Evolutionary conservation across 768 basidiomycete genomes (phyloP).

Genomic region (Butyriboletus loyo): DNA sequence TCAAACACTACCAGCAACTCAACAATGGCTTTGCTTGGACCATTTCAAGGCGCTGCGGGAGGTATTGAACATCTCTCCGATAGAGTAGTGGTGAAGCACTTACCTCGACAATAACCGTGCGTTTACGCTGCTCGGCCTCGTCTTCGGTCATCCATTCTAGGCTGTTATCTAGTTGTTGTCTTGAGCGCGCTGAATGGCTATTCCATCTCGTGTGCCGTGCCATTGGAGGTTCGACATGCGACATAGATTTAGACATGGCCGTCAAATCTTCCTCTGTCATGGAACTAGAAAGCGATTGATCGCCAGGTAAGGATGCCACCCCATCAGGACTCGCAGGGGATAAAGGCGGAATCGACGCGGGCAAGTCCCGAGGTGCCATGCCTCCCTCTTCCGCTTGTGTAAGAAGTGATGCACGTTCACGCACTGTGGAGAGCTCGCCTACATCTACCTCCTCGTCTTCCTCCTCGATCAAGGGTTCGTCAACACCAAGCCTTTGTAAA

Average conservation of each 20-base stretch:
- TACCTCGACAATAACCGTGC: slow-evolving; percentile 72
- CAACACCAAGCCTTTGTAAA: slow-evolving; percentile 66
- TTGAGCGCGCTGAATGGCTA: slow-evolving; percentile 27
- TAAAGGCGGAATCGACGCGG: slow-evolving; percentile 46
- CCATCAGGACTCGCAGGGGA: slow-evolving; percentile 54
- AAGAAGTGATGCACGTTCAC: slow-evolving; percentile 12
- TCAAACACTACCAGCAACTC: slow-evolving; percentile 58
- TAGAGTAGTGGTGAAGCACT: slow-evolving; percentile 11
- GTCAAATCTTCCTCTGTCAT: slow-evolving; percentile 69
- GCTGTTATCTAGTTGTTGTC: slow-evolving; percentile 31
- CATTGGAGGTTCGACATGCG: slow-evolving; percentile 57
- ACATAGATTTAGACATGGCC: slow-evolving; percentile 72
- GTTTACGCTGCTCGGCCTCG: slow-evolving; percentile 43
- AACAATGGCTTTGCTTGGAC: slow-evolving; percentile 67
- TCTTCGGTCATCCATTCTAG: slow-evolving; percentile 48
- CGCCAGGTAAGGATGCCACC: slow-evolving; percentile 55
- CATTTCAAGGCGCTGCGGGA: slow-evolving; percentile 64
- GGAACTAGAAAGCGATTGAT: slow-evolving; percentile 50
- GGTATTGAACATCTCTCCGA: background rate
- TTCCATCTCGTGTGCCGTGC: slow-evolving; percentile 37
- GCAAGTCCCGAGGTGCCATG: slow-evolving; percentile 10
- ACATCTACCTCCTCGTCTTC: slow-evolving; percentile 64
- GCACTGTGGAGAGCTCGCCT: slow-evolving; percentile 43
- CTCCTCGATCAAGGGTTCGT: slow-evolving; percentile 47
- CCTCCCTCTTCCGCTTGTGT: slow-evolving; percentile 32